phyloP scores from a whole-genome alignment of 192 early-diverging fungal genomes.

The Umbelopsis isabellina region DNA sequence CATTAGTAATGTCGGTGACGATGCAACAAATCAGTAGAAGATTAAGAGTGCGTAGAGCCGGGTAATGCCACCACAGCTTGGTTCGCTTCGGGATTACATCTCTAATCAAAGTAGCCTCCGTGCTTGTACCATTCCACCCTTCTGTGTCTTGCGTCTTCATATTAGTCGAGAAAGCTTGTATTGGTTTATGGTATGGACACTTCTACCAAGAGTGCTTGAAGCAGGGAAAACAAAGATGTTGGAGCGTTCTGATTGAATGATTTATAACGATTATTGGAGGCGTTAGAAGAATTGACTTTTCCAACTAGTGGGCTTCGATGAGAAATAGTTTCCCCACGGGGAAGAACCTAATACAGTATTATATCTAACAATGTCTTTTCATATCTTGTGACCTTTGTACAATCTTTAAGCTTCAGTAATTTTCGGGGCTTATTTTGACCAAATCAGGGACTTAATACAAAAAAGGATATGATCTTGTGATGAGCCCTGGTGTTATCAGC shows the following conservation, averaged over 20 bases:
- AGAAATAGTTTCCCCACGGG: constrained; percentile 9
- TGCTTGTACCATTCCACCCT: no score
- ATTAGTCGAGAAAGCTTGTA: neutral
- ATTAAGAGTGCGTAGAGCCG: constrained; percentile 16
- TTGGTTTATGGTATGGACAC: neutral
- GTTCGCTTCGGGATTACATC: neutral
- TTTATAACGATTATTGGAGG: constrained; percentile 15
- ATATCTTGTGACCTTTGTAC: neutral
- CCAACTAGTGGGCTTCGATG: neutral
- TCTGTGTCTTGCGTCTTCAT: neutral
- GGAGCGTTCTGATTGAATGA: no score
- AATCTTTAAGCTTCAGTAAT: neutral
- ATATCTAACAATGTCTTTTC: neutral
- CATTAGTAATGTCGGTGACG: neutral
- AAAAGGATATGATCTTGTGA: neutral
- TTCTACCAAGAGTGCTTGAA: neutral
- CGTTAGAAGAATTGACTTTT: neutral
- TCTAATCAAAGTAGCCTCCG: constrained; percentile 6
- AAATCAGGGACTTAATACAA: neutral
- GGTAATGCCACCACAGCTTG: constrained; percentile 22
- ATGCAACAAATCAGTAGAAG: constrained; percentile 3
- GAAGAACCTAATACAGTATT: neutral
- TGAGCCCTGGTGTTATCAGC: neutral
- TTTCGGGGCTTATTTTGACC: neutral
- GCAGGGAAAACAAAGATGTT: neutral